Base-by-base conservation (phyloP, 345 rosid genomes). In the Trapa incisa region DNA sequence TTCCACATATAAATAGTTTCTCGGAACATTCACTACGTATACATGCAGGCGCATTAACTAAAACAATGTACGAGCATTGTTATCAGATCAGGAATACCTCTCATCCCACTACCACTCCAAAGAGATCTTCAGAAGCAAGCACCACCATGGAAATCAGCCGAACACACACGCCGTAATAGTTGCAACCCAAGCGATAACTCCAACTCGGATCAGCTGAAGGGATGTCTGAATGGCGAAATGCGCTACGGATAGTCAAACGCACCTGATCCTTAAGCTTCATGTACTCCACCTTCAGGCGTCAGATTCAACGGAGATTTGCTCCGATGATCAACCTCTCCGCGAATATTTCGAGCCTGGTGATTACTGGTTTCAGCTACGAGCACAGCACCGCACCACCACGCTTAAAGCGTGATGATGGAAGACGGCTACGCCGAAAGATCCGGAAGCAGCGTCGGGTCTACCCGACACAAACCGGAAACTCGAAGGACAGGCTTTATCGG, bases 201-300 rank as follows among this genome's bases (percentile, higher is more conserved):
- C 15, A 0, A 32, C 37, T 11, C 37, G 38, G 63, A 58, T 37
- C 14, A 32, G 38, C 38, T 54, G 9, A 1, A 54, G 60, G 9
- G 60, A 53, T 0, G 33, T 33, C 6, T n/a, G 16, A n/a, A n/a
- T 15, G 29, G 58, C 58, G 6, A 53, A 50, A 50, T 50, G 56
- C 56, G 56, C 11, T 11, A n/a, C 56, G 56, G 22, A 35, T 3
- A 37, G 65, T 32, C 3, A 37, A 5, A 52, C 47, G 17, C 56
- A 88, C 95, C 87, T 84, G 87, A 48, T 86, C 96, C 79, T 91
- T 88, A 76, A 91, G 81, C 75, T 88, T 91, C 70, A 85, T 76
- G 65, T 88, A 84, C 73, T 91, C 97, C 97, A 91, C 88, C 77
- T 29, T 60, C 15, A 37, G 6, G 71, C 43, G 57, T 54, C 50